These are phyloP conservation scores for Spergularia marina DNA, from an alignment of 148 eudicot species.

Conservation along the genomic window DNA sequence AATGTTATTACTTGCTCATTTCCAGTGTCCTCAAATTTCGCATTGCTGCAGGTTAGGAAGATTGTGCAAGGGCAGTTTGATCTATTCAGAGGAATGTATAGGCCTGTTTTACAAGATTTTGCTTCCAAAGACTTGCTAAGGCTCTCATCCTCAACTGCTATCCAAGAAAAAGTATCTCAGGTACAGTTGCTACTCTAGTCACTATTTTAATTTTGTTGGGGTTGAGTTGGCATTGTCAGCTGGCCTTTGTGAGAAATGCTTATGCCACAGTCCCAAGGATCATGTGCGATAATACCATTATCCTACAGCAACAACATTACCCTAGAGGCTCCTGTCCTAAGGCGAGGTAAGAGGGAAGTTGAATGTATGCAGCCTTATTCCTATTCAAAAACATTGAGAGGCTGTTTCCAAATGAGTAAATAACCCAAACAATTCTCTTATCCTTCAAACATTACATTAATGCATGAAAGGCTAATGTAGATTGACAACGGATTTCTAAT, in stretches of 20 bases:
- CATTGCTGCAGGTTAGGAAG: constrained; percentile 65
- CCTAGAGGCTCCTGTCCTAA: too few relatives aligned
- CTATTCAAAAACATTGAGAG: too few relatives aligned
- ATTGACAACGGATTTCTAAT: background rate
- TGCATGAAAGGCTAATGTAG: background rate
- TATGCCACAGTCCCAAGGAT: too few relatives aligned
- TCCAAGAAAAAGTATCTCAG: constrained; percentile 55
- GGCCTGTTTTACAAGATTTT: constrained; percentile 69
- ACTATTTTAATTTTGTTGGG: background rate
- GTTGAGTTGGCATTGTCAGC: background rate
- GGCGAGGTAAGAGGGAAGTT: too few relatives aligned
- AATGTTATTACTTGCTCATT: background rate
- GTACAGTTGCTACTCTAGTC: constrained; percentile 27
- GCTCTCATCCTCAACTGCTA: constrained; percentile 44
- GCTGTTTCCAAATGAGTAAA: background rate
- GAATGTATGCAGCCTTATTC: too few relatives aligned
- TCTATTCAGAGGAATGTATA: constrained; percentile 68
- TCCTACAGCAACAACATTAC: too few relatives aligned
- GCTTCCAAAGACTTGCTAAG: constrained; percentile 61
- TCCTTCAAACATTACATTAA: background rate
- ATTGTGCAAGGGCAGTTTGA: constrained; percentile 84
- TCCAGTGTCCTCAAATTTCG: constrained; percentile 5
- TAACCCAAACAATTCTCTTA: background rate
- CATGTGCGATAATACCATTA: too few relatives aligned
- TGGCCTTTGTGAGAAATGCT: background rate